phyloP scores from a whole-genome alignment of 176 grass and related monocot species.

The Triticum timopheevii region DNA sequence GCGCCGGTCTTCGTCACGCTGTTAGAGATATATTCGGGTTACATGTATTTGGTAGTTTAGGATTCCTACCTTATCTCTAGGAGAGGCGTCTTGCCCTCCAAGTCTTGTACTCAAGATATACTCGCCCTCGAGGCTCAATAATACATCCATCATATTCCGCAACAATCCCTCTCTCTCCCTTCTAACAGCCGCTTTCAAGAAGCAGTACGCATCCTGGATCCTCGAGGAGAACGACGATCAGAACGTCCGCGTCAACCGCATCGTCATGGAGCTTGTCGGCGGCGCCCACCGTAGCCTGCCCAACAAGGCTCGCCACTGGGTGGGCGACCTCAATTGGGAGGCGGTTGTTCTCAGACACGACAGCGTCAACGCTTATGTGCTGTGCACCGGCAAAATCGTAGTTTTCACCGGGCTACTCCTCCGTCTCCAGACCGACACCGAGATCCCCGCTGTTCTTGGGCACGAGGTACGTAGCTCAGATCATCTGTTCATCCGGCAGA shows the following conservation, averaged over 20 bases:
- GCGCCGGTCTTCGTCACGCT: no score
- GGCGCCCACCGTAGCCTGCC: not conserved
- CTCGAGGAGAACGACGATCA: not conserved
- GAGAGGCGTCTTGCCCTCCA: no score
- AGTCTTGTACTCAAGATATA: no score
- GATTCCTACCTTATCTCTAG: no score
- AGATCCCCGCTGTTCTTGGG: not conserved
- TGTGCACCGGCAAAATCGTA: not conserved
- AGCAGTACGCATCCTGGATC: not conserved
- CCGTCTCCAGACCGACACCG: not conserved
- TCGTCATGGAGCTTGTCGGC: not conserved
- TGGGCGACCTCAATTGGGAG: not conserved
- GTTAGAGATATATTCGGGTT: no score
- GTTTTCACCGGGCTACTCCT: not conserved
- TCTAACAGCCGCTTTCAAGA: not conserved
- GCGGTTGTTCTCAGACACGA: not conserved
- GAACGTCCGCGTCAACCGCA: not conserved
- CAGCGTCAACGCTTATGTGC: not conserved
- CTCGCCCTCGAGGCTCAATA: no score
- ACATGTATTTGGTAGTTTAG: no score
- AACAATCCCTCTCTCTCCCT: no score
- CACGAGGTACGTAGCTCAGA: not conserved
- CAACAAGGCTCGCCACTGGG: not conserved
- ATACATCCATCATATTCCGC: no score
- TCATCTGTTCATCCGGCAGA: no score